Percentiles rank a stretch among this genome's conserved stretches.
Conservation (phyloP, 768 basidiomycete genomes). For the Mycena metata region DNA sequence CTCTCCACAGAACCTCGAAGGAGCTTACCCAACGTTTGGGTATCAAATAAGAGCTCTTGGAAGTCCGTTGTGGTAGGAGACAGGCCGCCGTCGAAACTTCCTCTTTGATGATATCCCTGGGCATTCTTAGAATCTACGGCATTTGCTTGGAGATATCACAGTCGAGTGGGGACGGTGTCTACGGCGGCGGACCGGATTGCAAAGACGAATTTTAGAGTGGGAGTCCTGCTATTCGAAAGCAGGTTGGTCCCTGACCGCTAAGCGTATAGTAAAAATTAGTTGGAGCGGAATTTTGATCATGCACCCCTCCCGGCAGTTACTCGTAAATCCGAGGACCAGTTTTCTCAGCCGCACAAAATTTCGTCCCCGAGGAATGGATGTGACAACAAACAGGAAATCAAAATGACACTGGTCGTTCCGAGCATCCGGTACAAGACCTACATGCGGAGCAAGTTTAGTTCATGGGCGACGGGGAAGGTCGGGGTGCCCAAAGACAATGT, state of each 20-base stretch:
- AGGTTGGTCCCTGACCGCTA: neutral
- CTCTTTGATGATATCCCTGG: conserved; percentile 1
- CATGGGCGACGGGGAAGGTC: conserved; percentile 28
- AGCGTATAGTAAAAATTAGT: no score
- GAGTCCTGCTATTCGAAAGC: conserved; percentile 2
- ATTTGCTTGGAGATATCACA: conserved; percentile 25
- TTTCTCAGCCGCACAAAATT: neutral
- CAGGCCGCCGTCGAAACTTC: conserved; percentile 14
- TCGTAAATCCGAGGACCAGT: conserved; percentile 8
- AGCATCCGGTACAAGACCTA: conserved; percentile 2
- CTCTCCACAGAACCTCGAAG: neutral
- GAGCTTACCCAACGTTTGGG: conserved; percentile 3
- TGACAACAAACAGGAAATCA: neutral
- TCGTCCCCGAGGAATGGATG: conserved; percentile 1
- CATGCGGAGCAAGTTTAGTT: conserved; percentile 15
- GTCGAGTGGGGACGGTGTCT: neutral
- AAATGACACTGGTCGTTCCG: conserved; percentile 5
- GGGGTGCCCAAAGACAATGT: conserved; percentile 11
- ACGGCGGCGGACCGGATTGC: conserved; percentile 15
- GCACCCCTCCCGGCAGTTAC: no score
- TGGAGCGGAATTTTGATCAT: neutral
- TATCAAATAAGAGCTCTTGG: conserved; percentile 6
- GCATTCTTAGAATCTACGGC: conserved; percentile 23
- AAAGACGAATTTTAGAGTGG: conserved; percentile 19
- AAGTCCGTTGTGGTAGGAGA: conserved; percentile 7